These are phyloP conservation scores for Paralagenidium karlingii DNA, from an alignment of 352 stramenopile species.

Conservation along the genomic window DNA sequence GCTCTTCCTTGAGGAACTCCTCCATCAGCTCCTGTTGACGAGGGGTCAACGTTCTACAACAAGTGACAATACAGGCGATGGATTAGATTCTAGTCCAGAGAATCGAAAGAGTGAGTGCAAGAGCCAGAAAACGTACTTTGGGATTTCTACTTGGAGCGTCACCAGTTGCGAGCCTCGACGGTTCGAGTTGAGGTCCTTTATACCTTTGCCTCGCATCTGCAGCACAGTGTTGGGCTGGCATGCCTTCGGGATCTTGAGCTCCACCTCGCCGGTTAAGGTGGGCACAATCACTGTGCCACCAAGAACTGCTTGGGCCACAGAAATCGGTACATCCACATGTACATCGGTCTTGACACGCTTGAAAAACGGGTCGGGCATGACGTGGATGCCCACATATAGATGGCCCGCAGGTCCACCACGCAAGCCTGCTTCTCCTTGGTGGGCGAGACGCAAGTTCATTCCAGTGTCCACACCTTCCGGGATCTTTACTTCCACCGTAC, in stretches of 20 bases:
- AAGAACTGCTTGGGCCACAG: slow-evolving; percentile 86
- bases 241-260: slow-evolving; percentile 93
- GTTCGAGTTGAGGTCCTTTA: slow-evolving; percentile 89
- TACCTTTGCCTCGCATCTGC: slow-evolving; percentile 94
- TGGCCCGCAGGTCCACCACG: slow-evolving; percentile 85
- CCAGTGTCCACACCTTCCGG: slow-evolving; percentile 92
- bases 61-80: not conserved
- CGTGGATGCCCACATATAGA: slow-evolving; percentile 90
- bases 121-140: slow-evolving; percentile 55
- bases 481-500: slow-evolving; percentile 90
- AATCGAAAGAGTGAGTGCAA: not conserved
- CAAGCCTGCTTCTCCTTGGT: slow-evolving; percentile 84
- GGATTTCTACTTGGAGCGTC: slow-evolving; percentile 93
- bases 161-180: slow-evolving; percentile 94
- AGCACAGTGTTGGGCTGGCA: slow-evolving; percentile 93
- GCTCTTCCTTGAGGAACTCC: slow-evolving; percentile 89
- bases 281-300: slow-evolving; percentile 92
- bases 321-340: slow-evolving; percentile 90
- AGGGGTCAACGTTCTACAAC: slow-evolving; percentile 70
- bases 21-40: slow-evolving; percentile 93
- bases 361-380: slow-evolving; percentile 93
- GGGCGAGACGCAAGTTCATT: slow-evolving; percentile 90
- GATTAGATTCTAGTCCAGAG: not conserved
- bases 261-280: slow-evolving; percentile 94
- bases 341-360: slow-evolving; percentile 92